Evolutionary conservation across 2,329 filamentous ascomycete genomes (phyloP).

Genomic region (Colletotrichum shisoi): DNA sequence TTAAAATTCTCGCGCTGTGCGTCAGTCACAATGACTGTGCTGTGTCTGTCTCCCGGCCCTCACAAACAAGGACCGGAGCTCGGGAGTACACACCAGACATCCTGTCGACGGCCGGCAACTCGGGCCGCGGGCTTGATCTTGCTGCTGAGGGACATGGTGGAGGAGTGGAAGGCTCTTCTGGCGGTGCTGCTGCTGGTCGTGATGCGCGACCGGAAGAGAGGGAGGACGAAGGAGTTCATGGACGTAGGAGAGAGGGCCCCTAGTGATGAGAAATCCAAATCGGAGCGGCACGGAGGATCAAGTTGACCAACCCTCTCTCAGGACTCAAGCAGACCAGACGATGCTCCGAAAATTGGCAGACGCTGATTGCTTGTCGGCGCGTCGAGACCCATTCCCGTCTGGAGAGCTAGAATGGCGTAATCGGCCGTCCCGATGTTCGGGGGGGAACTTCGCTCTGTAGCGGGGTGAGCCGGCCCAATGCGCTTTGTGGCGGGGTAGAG

Average conservation of each 20-base stretch:
- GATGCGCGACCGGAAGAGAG: slow-evolving; percentile 39
- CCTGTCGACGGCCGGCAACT: slow-evolving; percentile 59
- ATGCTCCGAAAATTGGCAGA: slow-evolving; percentile 26
- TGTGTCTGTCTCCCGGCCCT: background rate
- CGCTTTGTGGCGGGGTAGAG: slow-evolving; percentile 33
- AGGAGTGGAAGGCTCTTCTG: slow-evolving; percentile 39
- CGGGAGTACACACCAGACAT: slow-evolving; percentile 58
- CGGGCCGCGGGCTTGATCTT: slow-evolving; percentile 61
- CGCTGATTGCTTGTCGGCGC: slow-evolving; percentile 34
- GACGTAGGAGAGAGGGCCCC: background rate
- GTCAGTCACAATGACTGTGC: too few species aligned
- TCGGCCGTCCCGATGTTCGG: slow-evolving; percentile 33
- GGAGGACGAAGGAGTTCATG: slow-evolving; percentile 36
- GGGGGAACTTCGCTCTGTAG: slow-evolving; percentile 15
- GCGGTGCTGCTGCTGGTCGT: slow-evolving; percentile 33
- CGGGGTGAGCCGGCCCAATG: slow-evolving; percentile 34
- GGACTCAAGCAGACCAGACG: slow-evolving; percentile 14
- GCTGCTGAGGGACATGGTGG: slow-evolving; percentile 53
- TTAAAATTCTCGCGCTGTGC: slow-evolving; percentile 5
- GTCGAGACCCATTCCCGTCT: slow-evolving; percentile 30
- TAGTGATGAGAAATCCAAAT: slow-evolving; percentile 14
- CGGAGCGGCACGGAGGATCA: slow-evolving; percentile 12
- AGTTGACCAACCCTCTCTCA: slow-evolving; percentile 1
- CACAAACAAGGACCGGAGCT: background rate
- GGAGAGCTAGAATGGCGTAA: slow-evolving; percentile 28